A percentile compares a stretch with the other conserved stretches of the same genome.
Evolutionary conservation across 345 rosid genomes (phyloP).

Genomic region (Bruguiera gymnorhiza): DNA sequence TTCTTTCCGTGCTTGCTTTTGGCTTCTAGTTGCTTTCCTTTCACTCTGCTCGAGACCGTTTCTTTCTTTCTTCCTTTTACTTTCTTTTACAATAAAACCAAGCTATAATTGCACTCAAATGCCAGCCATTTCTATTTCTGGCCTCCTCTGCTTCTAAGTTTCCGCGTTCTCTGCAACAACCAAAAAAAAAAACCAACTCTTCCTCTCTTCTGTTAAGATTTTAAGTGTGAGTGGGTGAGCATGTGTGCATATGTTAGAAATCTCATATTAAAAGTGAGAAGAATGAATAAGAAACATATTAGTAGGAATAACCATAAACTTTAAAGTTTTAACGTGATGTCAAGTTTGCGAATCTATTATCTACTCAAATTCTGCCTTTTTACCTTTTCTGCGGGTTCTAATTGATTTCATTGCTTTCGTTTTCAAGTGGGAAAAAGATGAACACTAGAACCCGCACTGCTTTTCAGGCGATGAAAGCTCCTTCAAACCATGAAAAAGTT

Average conservation of each 20-base stretch:
- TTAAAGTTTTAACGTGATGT: too few relatives aligned
- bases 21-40: conserved; percentile 23
- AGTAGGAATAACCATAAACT: too few relatives aligned
- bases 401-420: conserved; percentile 22
- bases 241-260: neutral
- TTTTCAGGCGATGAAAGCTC: conserved; percentile 66
- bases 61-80: neutral
- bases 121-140: conserved; percentile 39
- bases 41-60: conserved; percentile 34
- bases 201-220: too few relatives aligned
- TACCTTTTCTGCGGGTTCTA: conserved; percentile 20
- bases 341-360: too few relatives aligned
- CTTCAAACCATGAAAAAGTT: conserved; percentile 48
- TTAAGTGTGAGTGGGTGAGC: too few relatives aligned
- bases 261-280: too few relatives aligned
- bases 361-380: neutral
- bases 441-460: conserved; percentile 66
- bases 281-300: too few relatives aligned
- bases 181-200: conserved; percentile 5
- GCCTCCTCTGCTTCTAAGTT: conserved; percentile 52
- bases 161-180: conserved; percentile 50
- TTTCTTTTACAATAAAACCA: neutral
- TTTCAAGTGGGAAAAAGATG: conserved; percentile 44
- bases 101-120: neutral
- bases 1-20: conserved; percentile 19